Evolutionary conservation across 2,329 filamentous ascomycete species (phyloP).

Genomic region (Magnaporthales sp.): DNA sequence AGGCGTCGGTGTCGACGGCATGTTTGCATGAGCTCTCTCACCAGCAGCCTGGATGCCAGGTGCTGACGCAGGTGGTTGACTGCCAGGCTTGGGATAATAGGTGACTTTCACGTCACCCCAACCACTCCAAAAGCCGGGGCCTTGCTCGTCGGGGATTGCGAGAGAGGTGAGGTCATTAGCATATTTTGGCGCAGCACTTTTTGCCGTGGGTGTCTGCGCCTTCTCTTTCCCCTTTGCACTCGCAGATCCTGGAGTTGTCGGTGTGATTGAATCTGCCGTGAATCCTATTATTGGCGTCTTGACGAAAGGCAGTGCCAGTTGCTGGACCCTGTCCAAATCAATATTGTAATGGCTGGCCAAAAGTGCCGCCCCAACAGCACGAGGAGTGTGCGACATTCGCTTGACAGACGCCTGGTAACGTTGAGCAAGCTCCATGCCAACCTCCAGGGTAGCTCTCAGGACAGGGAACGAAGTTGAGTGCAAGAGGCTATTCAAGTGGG

Average conservation of each 20-base stretch:
- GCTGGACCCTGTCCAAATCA: constrained; percentile 71
- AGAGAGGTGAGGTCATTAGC: constrained; percentile 80
- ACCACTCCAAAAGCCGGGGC: constrained; percentile 54
- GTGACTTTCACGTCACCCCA: constrained; percentile 75
- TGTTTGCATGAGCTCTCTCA: constrained; percentile 27
- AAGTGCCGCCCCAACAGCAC: constrained; percentile 61
- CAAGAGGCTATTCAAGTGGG: constrained; percentile 78
- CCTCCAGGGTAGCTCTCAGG: constrained; percentile 67
- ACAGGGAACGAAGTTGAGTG: constrained; percentile 78
- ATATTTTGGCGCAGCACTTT: constrained; percentile 52
- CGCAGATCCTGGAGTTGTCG: constrained; percentile 45
- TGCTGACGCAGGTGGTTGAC: constrained; percentile 19
- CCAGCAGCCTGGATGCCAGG: constrained; percentile 8
- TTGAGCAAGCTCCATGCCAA: constrained; percentile 81
- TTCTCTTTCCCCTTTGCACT: constrained; percentile 69
- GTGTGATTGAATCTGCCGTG: constrained; percentile 35
- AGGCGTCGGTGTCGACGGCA: constrained; percentile 67
- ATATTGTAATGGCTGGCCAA: constrained; percentile 80
- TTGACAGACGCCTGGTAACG: constrained; percentile 87
- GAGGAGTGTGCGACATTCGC: constrained; percentile 56
- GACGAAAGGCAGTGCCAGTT: constrained; percentile 72
- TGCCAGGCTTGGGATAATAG: constrained; percentile 56
- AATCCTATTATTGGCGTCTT: constrained; percentile 55
- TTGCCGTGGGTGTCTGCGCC: constrained; percentile 34
- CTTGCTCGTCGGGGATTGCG: constrained; percentile 45